Base-by-base conservation (phyloP, 2,329 filamentous ascomycete genomes). In the Sporothrix mexicana region DNA sequence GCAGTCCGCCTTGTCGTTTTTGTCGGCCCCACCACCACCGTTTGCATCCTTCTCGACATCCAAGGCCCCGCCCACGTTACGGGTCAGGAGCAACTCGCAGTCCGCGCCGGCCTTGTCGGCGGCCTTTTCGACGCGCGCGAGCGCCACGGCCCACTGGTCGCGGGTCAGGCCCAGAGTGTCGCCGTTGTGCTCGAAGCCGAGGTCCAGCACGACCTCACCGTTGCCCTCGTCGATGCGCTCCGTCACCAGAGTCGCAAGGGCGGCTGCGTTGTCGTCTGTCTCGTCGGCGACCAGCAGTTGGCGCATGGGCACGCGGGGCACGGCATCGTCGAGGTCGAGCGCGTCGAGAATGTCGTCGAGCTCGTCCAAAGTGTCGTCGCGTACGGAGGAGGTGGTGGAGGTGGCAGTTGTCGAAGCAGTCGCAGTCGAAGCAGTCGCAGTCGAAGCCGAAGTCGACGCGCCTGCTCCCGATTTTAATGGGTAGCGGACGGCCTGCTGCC, bases 111-210 rank as follows among this genome's bases (percentile, higher is more conserved):
- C 80, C 67, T 84, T 84, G 76, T 88, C 88, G 3, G 93, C 90
- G 0, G 91, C 92, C 43, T 86, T 85, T 70, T 84, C 85, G 75
- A 98, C 80, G 69, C 92, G 88, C 75, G 84, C 83, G 74, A 94
- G 84, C 2, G 95, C 93, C 69, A 83, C 81, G 43, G 92, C 87
- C 93, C 95, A 98, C 77, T 97, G 89, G 5, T 88, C 85, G 75
- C 89, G 87, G 2, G 86, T 88, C 75, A 99, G 88, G 8, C 85
- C 87, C 92, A 98, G 96, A 8, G 91, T 88, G 69, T 97, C 93
- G 59, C 94, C 94, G 80, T 90, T 95, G 79, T 97, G 92, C 83
- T 99, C 95, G 73, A 95, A 90, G 0, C 96, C 96, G 17, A 99
- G 85, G 77, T 99, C 96, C 78, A 99, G 96, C 72, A 99, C 86